These are phyloP conservation scores for Xylariales sp. DNA, from an alignment of 2,329 filamentous ascomycete genomes.

Conservation along the genomic window DNA sequence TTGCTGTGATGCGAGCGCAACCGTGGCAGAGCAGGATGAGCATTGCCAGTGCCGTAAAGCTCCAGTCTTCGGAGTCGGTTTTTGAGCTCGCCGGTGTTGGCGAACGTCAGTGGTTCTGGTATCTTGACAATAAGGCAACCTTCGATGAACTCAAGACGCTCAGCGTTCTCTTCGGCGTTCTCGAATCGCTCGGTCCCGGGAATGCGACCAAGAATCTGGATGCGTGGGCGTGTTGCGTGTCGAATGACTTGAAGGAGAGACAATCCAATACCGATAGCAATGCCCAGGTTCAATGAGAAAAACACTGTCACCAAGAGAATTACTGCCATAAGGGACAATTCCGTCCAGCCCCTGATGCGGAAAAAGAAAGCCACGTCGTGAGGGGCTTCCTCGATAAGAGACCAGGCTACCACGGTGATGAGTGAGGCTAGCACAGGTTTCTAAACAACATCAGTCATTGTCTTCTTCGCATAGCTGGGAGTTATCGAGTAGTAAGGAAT, in stretches of 20 bases:
- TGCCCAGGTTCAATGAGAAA: conserved; percentile 89
- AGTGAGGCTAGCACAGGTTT: conserved; percentile 92
- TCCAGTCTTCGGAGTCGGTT: conserved; percentile 78
- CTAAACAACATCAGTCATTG: conserved; percentile 34
- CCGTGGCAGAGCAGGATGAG: conserved; percentile 82
- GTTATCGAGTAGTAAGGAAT: background rate
- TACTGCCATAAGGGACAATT: conserved; percentile 79
- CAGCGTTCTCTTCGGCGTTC: conserved; percentile 71
- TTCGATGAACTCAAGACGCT: conserved; percentile 80
- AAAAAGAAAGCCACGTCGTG: conserved; percentile 90
- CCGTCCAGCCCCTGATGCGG: conserved; percentile 77
- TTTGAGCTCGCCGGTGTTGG: conserved; percentile 91
- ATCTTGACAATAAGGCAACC: conserved; percentile 96
- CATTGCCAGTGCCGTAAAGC: conserved; percentile 78
- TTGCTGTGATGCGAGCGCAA: conserved; percentile 76
- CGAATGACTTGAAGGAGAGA: conserved; percentile 86
- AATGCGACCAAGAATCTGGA: conserved; percentile 90
- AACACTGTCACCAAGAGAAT: conserved; percentile 93
- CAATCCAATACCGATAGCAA: conserved; percentile 87
- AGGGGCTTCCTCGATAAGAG: conserved; percentile 90
- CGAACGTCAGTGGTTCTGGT: conserved; percentile 91
- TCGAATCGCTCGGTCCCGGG: conserved; percentile 80
- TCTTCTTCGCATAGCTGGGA: background rate
- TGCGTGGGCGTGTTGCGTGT: conserved; percentile 86
- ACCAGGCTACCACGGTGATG: conserved; percentile 93